Percentiles rank a stretch among this genome's conserved stretches.
Conservation (phyloP, 768 basidiomycete species). For the Suillus variegatus region DNA sequence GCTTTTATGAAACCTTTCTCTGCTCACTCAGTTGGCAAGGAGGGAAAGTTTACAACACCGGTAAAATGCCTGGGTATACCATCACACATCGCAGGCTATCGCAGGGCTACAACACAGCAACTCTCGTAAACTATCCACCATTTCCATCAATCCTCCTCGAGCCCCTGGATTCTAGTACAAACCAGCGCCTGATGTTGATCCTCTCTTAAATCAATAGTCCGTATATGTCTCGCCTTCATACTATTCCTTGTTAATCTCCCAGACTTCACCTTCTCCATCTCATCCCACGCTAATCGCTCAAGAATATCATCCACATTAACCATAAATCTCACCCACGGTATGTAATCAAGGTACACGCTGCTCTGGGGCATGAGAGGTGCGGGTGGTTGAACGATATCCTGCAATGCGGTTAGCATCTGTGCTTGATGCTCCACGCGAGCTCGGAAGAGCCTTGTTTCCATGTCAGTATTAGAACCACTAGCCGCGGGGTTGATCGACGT, state of each 20-base stretch:
- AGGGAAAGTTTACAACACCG: slow-evolving; percentile 11
- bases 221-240: slow-evolving; percentile 41
- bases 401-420: slow-evolving; percentile 47
- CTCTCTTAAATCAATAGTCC: slow-evolving; percentile 42
- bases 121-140: slow-evolving; percentile 6
- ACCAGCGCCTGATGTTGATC: slow-evolving; percentile 37
- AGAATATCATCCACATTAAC: slow-evolving; percentile 61
- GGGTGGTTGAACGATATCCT: slow-evolving; percentile 45
- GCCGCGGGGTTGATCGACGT: slow-evolving; percentile 38
- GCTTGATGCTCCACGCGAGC: slow-evolving; percentile 48
- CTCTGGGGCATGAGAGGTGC: slow-evolving; percentile 44
- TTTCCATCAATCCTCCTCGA: slow-evolving; percentile 5
- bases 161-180: slow-evolving; percentile 21
- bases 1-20: slow-evolving; percentile 14
- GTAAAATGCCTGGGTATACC: slow-evolving; percentile 8
- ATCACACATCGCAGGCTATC: slow-evolving; percentile 10
- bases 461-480: slow-evolving; percentile 16
- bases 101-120: slow-evolving; percentile 9
- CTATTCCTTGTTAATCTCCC: slow-evolving; percentile 64
- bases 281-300: slow-evolving; percentile 36
- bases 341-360: slow-evolving; percentile 64
- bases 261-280: slow-evolving; percentile 22
- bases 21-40: slow-evolving; percentile 9
- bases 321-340: slow-evolving; percentile 67
- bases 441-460: slow-evolving; percentile 27